Evolutionary conservation across 225 moss, liverwort and hornwort species (phyloP).

Genomic region (Asterella californica): DNA sequence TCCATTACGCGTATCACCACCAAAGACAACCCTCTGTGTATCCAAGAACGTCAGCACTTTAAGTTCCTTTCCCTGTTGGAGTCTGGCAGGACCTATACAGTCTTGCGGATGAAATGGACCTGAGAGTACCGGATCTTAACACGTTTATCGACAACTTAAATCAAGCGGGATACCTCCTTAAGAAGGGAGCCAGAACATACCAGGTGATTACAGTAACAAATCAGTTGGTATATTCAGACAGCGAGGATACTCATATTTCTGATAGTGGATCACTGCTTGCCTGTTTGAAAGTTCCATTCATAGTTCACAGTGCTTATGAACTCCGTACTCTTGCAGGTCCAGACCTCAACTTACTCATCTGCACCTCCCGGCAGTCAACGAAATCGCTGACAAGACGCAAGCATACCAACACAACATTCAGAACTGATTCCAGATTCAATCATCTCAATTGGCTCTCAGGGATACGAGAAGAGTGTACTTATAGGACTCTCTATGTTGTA

Average conservation of each 20-base stretch:
- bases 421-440: too few species aligned
- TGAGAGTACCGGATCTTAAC: constrained; percentile 86
- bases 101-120: constrained; percentile 84
- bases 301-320: neutral
- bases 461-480: too few species aligned
- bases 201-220: constrained; percentile 45
- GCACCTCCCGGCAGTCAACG: constrained; percentile 9
- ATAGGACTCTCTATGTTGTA: neutral
- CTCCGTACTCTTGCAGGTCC: constrained; percentile 47
- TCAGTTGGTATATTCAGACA: neutral
- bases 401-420: neutral
- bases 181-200: constrained; percentile 76
- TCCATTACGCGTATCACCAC: too few species aligned
- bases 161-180: constrained; percentile 87
- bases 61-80: neutral
- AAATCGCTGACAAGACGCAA: neutral
- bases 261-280: too few species aligned
- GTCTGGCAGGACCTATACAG: constrained; percentile 68
- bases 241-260: too few species aligned
- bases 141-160: constrained; percentile 89
- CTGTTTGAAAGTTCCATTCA: neutral
- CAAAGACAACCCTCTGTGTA: too few species aligned
- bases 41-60: too few species aligned
- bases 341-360: constrained; percentile 37
- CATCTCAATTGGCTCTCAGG: too few species aligned